Conservation (phyloP, 495 filamentous ascomycete genomes). For the Eremomyces bilateralis region DNA sequence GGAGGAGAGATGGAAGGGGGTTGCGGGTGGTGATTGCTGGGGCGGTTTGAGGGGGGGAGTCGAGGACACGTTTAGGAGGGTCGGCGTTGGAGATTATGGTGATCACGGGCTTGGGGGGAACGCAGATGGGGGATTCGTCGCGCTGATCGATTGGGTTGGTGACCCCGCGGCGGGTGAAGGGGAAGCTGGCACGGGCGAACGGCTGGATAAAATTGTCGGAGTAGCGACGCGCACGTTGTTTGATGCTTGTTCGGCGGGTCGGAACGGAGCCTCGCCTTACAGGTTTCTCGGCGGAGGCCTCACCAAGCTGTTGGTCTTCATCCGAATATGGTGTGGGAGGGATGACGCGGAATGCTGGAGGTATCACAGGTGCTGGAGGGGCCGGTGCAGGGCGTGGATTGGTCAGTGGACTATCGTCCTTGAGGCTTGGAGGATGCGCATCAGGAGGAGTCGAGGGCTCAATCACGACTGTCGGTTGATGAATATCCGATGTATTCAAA, state of each 20-base stretch:
- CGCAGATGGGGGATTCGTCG: constrained; percentile 1
- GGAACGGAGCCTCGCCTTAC: constrained; percentile 5
- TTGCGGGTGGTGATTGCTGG: too few species aligned
- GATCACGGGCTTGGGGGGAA: too few species aligned
- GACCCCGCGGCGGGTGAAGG: too few species aligned
- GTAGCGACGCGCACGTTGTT: constrained; percentile 19
- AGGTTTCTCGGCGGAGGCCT: background rate
- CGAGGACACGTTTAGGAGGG: constrained; percentile 2
- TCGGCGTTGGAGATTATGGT: too few species aligned
- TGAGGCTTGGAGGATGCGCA: too few species aligned
- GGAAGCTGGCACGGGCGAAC: too few species aligned
- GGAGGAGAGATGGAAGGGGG: too few species aligned
- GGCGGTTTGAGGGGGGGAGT: constrained; percentile 1
- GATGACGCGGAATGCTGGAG: constrained; percentile 51
- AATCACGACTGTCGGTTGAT: too few species aligned
- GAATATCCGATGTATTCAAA: too few species aligned
- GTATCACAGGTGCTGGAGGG: constrained; percentile 34
- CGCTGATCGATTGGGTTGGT: constrained; percentile 16
- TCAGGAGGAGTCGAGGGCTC: too few species aligned
- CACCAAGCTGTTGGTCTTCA: constrained; percentile 26
- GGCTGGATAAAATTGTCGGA: constrained; percentile 18
- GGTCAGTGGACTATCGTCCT: constrained; percentile 28
- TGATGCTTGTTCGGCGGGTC: constrained; percentile 13
- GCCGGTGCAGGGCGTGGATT: constrained; percentile 53
- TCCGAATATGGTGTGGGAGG: constrained; percentile 46